Evolutionary conservation across 495 filamentous ascomycete genomes (phyloP).

Genomic region (Hypoxylon rickii): DNA sequence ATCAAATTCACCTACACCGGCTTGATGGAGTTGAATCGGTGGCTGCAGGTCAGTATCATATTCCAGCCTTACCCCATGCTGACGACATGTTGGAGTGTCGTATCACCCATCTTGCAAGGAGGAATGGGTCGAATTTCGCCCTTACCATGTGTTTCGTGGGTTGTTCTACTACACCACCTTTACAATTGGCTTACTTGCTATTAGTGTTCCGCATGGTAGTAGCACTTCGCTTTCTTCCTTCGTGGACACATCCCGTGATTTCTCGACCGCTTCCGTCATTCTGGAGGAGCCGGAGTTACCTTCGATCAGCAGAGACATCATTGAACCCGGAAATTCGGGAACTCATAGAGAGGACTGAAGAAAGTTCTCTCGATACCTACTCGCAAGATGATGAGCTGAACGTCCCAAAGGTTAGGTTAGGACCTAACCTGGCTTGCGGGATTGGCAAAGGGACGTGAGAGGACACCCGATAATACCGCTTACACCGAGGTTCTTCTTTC

Average conservation of each 20-base stretch:
- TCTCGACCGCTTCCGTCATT: not conserved
- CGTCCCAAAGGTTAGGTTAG: not conserved
- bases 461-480: not conserved
- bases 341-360: not conserved
- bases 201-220: not conserved
- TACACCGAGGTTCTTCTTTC: not conserved
- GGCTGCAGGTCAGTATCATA: no score
- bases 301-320: not conserved
- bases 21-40: no score
- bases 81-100: no score
- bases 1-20: no score
- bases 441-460: constrained; percentile 5
- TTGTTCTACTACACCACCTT: no score
- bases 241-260: not conserved
- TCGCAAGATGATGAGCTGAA: not conserved
- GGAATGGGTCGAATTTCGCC: no score
- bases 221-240: not conserved
- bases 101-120: no score
- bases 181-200: no score
- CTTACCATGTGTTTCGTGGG: no score
- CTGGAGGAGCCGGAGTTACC: not conserved
- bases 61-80: no score
- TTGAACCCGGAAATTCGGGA: not conserved
- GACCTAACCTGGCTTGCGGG: constrained; percentile 4
- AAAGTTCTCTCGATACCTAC: not conserved